These are phyloP conservation scores for Phytophthora lateralis DNA, from an alignment of 352 stramenopile genomes.

Conservation along the genomic window DNA sequence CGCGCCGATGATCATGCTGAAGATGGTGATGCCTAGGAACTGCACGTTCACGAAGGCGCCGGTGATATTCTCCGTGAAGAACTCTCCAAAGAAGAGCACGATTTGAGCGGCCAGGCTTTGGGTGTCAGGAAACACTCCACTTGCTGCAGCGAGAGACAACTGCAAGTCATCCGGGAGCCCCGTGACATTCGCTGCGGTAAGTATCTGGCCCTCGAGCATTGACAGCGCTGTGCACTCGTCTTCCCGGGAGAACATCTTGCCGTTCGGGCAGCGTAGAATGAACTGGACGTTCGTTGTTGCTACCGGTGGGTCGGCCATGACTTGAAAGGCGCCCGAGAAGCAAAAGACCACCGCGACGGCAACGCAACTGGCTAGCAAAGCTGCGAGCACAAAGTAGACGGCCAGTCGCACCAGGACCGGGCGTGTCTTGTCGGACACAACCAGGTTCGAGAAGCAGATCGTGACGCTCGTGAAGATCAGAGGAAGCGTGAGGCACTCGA, in stretches of 20 bases:
- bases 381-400: constrained; percentile 49
- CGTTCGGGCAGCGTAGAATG: constrained; percentile 59
- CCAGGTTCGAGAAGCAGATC: constrained; percentile 62
- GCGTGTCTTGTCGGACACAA: constrained; percentile 55
- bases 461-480: constrained; percentile 79
- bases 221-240: constrained; percentile 29
- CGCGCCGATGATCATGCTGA: constrained; percentile 61
- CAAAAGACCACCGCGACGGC: constrained; percentile 44
- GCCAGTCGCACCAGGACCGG: constrained; percentile 52
- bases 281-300: constrained; percentile 36
- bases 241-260: constrained; percentile 43
- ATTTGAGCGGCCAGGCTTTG: constrained; percentile 51
- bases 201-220: constrained; percentile 36
- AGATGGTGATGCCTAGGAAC: constrained; percentile 57
- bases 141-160: constrained; percentile 32
- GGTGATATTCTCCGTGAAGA: constrained; percentile 69
- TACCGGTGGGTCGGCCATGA: constrained; percentile 15
- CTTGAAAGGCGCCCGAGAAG: constrained; percentile 35
- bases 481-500: constrained; percentile 64
- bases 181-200: constrained; percentile 55
- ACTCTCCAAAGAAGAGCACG: constrained; percentile 53
- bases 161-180: constrained; percentile 38
- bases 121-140: constrained; percentile 35
- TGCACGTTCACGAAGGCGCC: constrained; percentile 49
- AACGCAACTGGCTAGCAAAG: constrained; percentile 47